Conservation (phyloP, 2,329 filamentous ascomycete species). For the Tricladium varicosporioides region DNA sequence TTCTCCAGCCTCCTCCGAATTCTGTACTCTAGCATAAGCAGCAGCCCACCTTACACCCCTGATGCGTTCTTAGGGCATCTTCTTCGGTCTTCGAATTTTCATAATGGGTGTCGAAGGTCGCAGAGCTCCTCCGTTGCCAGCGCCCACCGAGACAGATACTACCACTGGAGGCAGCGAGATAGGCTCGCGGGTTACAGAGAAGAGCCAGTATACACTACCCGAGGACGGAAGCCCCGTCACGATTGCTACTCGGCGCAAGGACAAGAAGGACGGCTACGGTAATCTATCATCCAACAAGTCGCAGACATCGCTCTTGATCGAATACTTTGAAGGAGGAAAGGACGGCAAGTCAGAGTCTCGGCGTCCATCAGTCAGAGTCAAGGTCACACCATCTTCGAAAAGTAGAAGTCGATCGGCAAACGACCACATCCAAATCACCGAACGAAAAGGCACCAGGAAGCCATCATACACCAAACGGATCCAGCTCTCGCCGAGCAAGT, state of each 20-base stretch:
- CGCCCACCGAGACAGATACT: slow-evolving; percentile 70
- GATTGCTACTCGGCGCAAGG: slow-evolving; percentile 73
- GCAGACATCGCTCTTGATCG: slow-evolving; percentile 71
- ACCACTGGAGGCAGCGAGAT: slow-evolving; percentile 56
- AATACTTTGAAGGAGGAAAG: slow-evolving; percentile 71
- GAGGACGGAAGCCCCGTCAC: slow-evolving; percentile 90
- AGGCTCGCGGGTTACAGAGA: slow-evolving; percentile 65
- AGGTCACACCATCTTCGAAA: slow-evolving; percentile 65
- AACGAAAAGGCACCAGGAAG: slow-evolving; percentile 71
- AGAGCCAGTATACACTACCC: slow-evolving; percentile 73
- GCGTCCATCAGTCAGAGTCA: slow-evolving; percentile 68
- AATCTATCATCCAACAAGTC: slow-evolving; percentile 55
- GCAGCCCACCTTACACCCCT: slow-evolving; percentile 14
- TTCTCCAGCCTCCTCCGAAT: slow-evolving; percentile 9
- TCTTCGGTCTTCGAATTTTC: slow-evolving; percentile 19
- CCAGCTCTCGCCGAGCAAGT: slow-evolving; percentile 53
- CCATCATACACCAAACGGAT: slow-evolving; percentile 67
- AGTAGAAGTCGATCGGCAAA: slow-evolving; percentile 43
- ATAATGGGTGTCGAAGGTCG: slow-evolving; percentile 34
- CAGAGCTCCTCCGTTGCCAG: slow-evolving; percentile 67
- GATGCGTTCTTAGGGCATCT: slow-evolving; percentile 24
- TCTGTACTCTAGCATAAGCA: slow-evolving; percentile 4
- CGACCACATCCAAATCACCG: slow-evolving; percentile 84
- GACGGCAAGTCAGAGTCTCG: slow-evolving; percentile 50
- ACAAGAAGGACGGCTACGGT: slow-evolving; percentile 46